Conservation (phyloP, 768 basidiomycete species). For the Trametes elegans region DNA sequence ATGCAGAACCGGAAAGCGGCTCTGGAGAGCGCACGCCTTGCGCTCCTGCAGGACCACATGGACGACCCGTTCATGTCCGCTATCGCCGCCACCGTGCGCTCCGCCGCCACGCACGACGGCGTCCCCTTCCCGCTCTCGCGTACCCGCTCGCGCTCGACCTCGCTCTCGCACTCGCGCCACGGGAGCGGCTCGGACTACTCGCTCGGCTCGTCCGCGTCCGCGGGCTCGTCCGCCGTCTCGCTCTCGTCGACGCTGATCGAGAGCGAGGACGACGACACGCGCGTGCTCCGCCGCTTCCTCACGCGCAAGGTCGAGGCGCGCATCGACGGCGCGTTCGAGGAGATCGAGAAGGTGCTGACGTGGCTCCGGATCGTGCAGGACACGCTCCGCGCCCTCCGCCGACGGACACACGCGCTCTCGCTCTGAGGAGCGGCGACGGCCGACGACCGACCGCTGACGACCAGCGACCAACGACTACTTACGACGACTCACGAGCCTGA, state of each 20-base stretch:
- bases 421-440: too few relatives aligned
- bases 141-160: not conserved
- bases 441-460: not conserved
- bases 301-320: slow-evolving; percentile 63
- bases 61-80: slow-evolving; percentile 17
- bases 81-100: slow-evolving; percentile 9
- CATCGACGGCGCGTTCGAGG: slow-evolving; percentile 54
- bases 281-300: slow-evolving; percentile 59
- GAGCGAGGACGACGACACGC: slow-evolving; percentile 67
- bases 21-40: slow-evolving; percentile 13
- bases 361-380: slow-evolving; percentile 69
- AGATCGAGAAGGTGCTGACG: slow-evolving; percentile 54
- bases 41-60: not conserved
- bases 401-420: slow-evolving; percentile 1
- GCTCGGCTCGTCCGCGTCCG: slow-evolving; percentile 18
- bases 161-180: slow-evolving; percentile 1
- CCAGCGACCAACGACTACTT: not conserved
- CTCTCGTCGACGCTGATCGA: slow-evolving; percentile 49
- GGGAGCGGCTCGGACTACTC: slow-evolving; percentile 17
- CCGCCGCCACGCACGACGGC: not conserved
- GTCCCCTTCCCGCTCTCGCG: slow-evolving; percentile 9
- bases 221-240: slow-evolving; percentile 42
- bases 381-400: slow-evolving; percentile 15
- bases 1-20: slow-evolving; percentile 6
- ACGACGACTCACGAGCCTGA: not conserved